These are phyloP conservation scores for Pneumocystis murina DNA, from an alignment of 1,139 yeast genomes.

Conservation along the genomic window DNA sequence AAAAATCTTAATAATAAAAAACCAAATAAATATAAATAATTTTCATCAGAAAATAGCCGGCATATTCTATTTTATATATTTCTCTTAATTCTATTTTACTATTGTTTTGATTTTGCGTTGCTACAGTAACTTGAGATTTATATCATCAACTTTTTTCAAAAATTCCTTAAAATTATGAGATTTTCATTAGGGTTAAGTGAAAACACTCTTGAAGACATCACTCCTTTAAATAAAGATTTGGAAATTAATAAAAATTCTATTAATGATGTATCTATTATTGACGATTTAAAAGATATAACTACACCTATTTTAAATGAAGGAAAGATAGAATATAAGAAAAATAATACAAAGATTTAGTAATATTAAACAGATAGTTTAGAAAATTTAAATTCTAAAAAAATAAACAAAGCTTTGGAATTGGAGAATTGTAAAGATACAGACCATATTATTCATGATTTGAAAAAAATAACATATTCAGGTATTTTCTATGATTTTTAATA, in stretches of 20 bases:
- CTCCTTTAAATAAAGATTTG: not conserved
- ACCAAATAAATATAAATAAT: too few species aligned
- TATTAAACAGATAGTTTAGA: not conserved
- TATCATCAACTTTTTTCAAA: not conserved
- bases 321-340: not conserved
- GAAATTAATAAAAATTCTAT: not conserved
- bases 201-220: not conserved
- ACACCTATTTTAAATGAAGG: not conserved
- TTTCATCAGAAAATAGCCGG: too few species aligned
- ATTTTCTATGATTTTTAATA: not conserved
- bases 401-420: not conserved
- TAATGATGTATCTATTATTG: not conserved
- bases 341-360: not conserved
- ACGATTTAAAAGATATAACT: not conserved
- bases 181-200: not conserved
- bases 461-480: not conserved
- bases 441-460: not conserved
- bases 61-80: too few species aligned
- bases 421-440: not conserved
- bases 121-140: not conserved
- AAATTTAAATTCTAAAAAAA: not conserved
- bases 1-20: too few species aligned
- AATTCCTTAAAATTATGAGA: not conserved
- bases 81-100: too few species aligned
- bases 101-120: not conserved